Base-by-base conservation (phyloP, 1,139 yeast species). In the Suhomyces wounanorum region DNA sequence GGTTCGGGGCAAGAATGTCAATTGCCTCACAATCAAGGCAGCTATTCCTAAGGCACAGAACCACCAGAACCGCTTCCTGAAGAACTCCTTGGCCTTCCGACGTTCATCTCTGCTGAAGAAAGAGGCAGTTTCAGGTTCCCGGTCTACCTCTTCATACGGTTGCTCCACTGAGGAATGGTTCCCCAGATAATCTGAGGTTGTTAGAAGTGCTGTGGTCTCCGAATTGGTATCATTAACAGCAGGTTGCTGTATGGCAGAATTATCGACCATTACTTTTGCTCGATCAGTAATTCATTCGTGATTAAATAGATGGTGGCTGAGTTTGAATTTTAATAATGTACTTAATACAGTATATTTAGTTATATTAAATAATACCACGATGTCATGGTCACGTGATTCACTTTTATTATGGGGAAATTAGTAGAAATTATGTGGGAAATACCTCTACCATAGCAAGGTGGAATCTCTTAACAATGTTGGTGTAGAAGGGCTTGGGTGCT, bases 1-100 rank as follows among this genome's bases (percentile, higher is more conserved):
- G 1, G 98, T 90, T 52, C 97, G 70, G 1, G 97, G 97, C 28
- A 91, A 73, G 63, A 92, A 92, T 1, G 89, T 83, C 46, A 90
- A 72, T 50, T 87, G 82, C 59, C 87, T 82, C 3, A 83, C 73
- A 11, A 83, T 69, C 43, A 81, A 70, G 51, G 80, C 83, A 8
- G 78, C 61, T 45, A 80, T 59, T 14, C 89, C 91, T 47, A 81
- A 66, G n/a, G 76, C 70, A 61, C 78, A 71, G 55, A 81, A 78
- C 59, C 82, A 77, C 63, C 81, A 73, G 50, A 86, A 81, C 36
- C 87, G 51, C 3, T 48, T 42, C 5, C 37, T 21, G 17, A 50
- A 53, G 40, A 43, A 25, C 43, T 45, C 41, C 30, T 35, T 45
- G 8, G 39, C 43, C n/a, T 40, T 40, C 3, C 30, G 21, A 9